Evolutionary conservation across 805 yeast species (phyloP), one percentile per base, ranked within the genome.

Genomic region (Yarrowia sp.): DNA sequence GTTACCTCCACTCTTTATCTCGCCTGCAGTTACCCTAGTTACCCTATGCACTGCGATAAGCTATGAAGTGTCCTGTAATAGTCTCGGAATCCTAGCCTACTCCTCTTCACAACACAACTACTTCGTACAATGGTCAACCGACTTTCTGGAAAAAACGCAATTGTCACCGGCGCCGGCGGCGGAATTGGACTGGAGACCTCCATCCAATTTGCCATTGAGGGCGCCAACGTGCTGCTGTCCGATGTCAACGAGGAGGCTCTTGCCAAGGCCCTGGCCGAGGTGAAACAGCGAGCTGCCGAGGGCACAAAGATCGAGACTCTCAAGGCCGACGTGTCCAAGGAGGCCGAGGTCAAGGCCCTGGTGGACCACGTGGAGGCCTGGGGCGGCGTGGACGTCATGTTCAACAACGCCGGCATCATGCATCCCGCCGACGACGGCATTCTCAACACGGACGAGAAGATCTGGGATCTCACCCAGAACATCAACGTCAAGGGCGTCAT

Each of bases 331-430:
- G 79, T 77, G 15, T 71, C 78, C 68, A 75, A 75, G 66, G 79
- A 77, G 63, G 71, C 68, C 38, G 71, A 74, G 40, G 78, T 77
- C 67, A 73, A 71, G 69, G 76, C 74, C 2, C 72, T 77, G 19
- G 77, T 77, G 66, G 77, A 80, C 70, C 86, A 89, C 68, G 85
- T 92, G 43, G 85, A 87, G 70, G 78, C 82, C 55, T 91, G 86
- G 81, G 97, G 97, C 46, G 85, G 88, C 39, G 87, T 92, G 68
- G 96, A 92, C 78, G 82, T 91, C 20, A 82, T 92, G 75, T 84
- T 92, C 71, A 92, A 92, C 79, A 92, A 92, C 76, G 97, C 97
- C n/a, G 97, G 97, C 70, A 88, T 91, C 70, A 74, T 74, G 77
- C 76, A 72, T 70, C 73, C 74, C 46, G 66, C 73, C 67, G 75